Base-by-base conservation (phyloP, 2,329 filamentous ascomycete genomes). In the Exophiala lecanii-corni region DNA sequence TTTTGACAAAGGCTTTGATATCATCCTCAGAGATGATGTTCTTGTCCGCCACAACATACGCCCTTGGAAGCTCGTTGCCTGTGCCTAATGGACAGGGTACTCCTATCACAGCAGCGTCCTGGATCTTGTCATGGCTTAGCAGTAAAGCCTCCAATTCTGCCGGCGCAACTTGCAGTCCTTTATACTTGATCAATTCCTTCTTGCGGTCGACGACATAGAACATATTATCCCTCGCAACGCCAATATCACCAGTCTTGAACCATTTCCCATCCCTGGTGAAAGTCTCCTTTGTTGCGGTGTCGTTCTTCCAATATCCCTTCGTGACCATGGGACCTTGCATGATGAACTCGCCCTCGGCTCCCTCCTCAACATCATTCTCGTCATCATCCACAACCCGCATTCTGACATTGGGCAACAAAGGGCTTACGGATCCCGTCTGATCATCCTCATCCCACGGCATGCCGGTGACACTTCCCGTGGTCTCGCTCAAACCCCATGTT, bases 211-310 rank as follows among this genome's bases (percentile, higher is more conserved):
- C 94, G 59, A 95, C 89, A 69, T 82, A 95, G 57, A 94, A 86
- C 59, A 92, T 86, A n/a, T 84, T 86, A 5, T 50, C 37, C 57
- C 94, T 86, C 55, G 84, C 77, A 51, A 87, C 79, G 4, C 87
- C 86, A 19, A 95, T 79, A 57, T 96, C 89, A 2, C 89, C 89
- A 0, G 89, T 95, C 64, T 83, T 89, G 73, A 94, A 94, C 72
- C 82, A 96, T 1, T 86, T 86, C 50, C 92, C 86, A 66, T 56
- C 52, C 3, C 16, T 31, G 6, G 47, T 70, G 55, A 51, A 51
- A 1, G 57, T 39, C 13, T 52, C 51, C 20, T 38, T 45, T 9
- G 50, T 55, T 5, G 51, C 48, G 9, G n/a, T n/a, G 20, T 45
- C 41, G 33, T 55, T 55, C 20, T 46, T 41, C 40, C 44, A 53